Evolutionary conservation across 1,139 yeast species (phyloP).

Genomic region (Hansenula sp.): DNA sequence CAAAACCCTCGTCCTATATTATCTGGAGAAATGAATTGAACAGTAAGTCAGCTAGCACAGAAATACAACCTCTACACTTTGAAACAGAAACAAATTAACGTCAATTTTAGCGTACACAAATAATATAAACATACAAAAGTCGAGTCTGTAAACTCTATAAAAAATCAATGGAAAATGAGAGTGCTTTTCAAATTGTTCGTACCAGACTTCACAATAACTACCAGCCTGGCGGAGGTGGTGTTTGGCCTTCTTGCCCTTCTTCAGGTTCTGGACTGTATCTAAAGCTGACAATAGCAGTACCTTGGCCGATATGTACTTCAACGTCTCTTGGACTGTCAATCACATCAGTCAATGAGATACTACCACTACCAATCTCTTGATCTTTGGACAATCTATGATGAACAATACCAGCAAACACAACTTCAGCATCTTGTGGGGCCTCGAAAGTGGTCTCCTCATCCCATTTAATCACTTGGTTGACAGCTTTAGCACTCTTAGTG

Average conservation of each 20-base stretch:
- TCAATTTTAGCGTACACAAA: not conserved
- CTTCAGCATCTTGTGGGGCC: conserved; percentile 54
- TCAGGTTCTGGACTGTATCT: conserved; percentile 22
- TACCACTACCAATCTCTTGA: conserved; percentile 56
- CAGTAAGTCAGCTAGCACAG: no score
- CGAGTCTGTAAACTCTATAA: not conserved
- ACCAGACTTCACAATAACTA: not conserved
- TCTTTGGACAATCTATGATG: conserved; percentile 76
- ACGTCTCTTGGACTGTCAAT: conserved; percentile 24
- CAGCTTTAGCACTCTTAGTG: conserved; percentile 57
- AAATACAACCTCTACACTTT: not conserved
- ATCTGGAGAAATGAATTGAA: no score
- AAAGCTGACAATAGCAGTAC: conserved; percentile 20
- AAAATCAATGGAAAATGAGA: not conserved
- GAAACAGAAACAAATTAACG: not conserved
- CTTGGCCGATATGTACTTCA: conserved; percentile 19
- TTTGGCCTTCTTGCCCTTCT: conserved; percentile 4
- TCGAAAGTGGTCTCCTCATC: conserved; percentile 68
- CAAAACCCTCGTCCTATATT: not conserved
- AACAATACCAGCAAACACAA: conserved; percentile 58
- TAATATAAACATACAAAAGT: not conserved
- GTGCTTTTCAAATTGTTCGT: no score
- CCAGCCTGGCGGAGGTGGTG: conserved; percentile 19
- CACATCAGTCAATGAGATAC: conserved; percentile 36
- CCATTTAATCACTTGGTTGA: conserved; percentile 47